Evolutionary conservation across 371 early-diverging fungal genomes (phyloP), one percentile per base, ranked within the genome.

Genomic region (Zychaea mexicana): DNA sequence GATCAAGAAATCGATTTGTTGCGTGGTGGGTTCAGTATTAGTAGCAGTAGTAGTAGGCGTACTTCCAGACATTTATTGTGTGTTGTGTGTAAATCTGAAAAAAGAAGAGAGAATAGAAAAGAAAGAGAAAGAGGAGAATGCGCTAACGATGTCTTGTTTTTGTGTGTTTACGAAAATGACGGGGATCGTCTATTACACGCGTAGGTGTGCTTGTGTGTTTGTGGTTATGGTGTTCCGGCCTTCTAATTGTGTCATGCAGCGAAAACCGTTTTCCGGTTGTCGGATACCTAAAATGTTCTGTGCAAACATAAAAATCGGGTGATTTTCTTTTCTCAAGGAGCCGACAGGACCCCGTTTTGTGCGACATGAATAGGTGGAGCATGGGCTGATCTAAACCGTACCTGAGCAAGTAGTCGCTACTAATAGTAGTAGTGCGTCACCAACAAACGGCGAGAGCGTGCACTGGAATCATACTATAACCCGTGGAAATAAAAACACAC

Each of bases 1-100:
- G 53, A 80, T 67, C n/a, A 80, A 61, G 22, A 77, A 61, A 62
- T 80, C 81, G 3, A 77, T 69, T 39, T 71, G 57, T 3, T 65
- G 64, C 32, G 67, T 55, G 42, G 70, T 53, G 61, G 57, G 27
- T 27, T 53, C 62, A 57, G 38, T 28, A 49, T 26, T 22, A 22
- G 27, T 54, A 28, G 24, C 17, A 8, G 31, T 30, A 22, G 55
- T 9, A 30, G 28, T 4, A 30, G 38, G 63, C 52, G 59, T 57
- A 33, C 8, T 33, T 10, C 10, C 17, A 10, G 45, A 45, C 45
- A 45, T 33, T 33, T 33, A 8, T 33, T 33, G 5, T 33, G 5
- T 8, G 5, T 5, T 8, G 12, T 5, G 12, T 8, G 33, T 8
- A 33, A 33, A 33, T 33, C 12, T 33, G 33, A 55, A 61, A 36